Evolutionary conservation across 441 rosid genomes (phyloP).

Genomic region (Capsella rubella): DNA sequence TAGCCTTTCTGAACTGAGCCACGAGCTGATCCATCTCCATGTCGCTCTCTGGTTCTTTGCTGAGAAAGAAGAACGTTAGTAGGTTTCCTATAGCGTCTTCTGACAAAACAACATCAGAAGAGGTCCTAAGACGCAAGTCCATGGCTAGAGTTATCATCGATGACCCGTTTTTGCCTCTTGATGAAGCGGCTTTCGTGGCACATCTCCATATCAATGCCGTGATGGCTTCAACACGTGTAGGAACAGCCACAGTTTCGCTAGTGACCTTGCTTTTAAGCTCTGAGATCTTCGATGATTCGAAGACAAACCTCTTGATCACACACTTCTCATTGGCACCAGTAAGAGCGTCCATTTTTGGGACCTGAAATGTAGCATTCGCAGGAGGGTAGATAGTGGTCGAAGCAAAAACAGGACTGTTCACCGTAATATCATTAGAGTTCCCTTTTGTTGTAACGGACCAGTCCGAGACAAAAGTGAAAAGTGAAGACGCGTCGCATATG

Average conservation of each 20-base stretch:
- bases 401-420: background rate
- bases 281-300: constrained; percentile 19
- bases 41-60: background rate
- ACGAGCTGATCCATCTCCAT: constrained; percentile 3
- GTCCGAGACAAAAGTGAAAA: constrained; percentile 14
- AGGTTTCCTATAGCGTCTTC: constrained; percentile 10
- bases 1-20: constrained; percentile 15
- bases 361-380: background rate
- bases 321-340: background rate
- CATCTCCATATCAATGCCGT: constrained; percentile 23
- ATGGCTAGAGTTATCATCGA: constrained; percentile 5
- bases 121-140: constrained; percentile 23
- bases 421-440: background rate
- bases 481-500: constrained; percentile 19
- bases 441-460: constrained; percentile 22
- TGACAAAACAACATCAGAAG: constrained; percentile 6
- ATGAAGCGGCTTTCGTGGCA: constrained; percentile 15
- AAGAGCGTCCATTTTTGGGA: background rate
- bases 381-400: constrained; percentile 23
- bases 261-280: constrained; percentile 17
- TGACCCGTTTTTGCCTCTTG: background rate
- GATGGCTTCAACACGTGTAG: constrained; percentile 36
- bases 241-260: constrained; percentile 3
- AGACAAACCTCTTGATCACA: constrained; percentile 29
- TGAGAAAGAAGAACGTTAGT: constrained; percentile 13